Conservation (phyloP, 1,284 basidiomycete species). For the Schizophyllum amplum region DNA sequence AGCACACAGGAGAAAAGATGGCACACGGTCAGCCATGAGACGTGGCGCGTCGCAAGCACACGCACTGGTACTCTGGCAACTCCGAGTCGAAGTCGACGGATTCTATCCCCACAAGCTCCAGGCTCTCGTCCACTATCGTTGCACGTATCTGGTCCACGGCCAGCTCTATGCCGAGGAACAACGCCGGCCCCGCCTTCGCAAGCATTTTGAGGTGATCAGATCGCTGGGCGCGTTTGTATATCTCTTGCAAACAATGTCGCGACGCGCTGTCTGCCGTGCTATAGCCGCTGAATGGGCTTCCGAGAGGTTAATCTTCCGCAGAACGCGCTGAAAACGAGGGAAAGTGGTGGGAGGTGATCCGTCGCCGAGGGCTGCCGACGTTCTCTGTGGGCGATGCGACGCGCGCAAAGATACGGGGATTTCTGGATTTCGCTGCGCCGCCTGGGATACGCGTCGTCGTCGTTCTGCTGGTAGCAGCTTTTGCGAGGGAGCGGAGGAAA, state of each 20-base stretch:
- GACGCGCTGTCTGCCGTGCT: not conserved
- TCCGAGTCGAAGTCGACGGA: slow-evolving; percentile 75
- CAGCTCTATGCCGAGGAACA: slow-evolving; percentile 74
- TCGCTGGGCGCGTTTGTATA: not conserved
- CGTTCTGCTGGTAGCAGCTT: not conserved
- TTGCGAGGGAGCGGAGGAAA: not conserved
- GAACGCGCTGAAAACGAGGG: not conserved
- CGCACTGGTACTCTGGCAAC: slow-evolving; percentile 72
- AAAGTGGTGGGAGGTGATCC: not conserved
- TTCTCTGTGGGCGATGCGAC: not conserved
- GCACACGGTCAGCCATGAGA: slow-evolving; percentile 1
- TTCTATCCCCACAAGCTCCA: slow-evolving; percentile 73
- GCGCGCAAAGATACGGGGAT: not conserved
- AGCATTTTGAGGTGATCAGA: slow-evolving; percentile 29
- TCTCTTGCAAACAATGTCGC: not conserved
- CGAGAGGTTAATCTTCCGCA: not conserved
- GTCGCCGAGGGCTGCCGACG: not conserved
- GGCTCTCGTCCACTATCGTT: slow-evolving; percentile 69
- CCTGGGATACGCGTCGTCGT: not conserved
- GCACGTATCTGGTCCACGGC: slow-evolving; percentile 74
- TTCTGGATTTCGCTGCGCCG: not conserved
- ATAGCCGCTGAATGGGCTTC: not conserved
- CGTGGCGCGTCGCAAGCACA: slow-evolving; percentile 14
- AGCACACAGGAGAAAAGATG: slow-evolving; percentile 8
- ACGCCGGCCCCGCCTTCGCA: slow-evolving; percentile 47